Conservation (phyloP, 306 rosid species). For the Urtica urens region DNA sequence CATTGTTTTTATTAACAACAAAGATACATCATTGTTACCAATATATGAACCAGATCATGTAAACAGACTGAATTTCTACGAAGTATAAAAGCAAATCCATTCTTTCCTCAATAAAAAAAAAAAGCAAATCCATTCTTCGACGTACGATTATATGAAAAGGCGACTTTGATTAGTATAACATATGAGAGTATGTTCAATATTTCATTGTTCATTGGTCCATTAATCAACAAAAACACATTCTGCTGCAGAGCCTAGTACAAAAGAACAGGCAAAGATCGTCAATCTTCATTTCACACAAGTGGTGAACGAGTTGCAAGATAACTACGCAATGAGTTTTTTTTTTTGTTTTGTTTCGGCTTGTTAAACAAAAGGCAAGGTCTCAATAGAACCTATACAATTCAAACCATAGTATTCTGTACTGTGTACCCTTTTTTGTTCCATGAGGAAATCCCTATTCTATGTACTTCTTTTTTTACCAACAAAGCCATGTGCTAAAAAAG, state of each 20-base stretch:
- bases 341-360: no score
- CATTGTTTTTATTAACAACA: no score
- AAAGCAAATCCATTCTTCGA: no score
- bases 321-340: conserved; percentile 18
- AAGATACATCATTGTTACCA: no score
- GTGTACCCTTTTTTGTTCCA: conserved; percentile 12
- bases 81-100: no score
- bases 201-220: background rate
- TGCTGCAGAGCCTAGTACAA: no score
- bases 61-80: no score
- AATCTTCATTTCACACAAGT: conserved; percentile 17
- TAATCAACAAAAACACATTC: no score
- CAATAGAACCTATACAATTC: conserved; percentile 47
- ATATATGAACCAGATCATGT: no score
- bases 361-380: conserved; percentile 26
- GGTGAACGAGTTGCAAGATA: conserved; percentile 12
- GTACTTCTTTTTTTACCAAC: conserved; percentile 19
- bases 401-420: conserved; percentile 12
- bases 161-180: background rate
- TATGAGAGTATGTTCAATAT: background rate
- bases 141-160: background rate
- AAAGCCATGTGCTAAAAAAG: conserved; percentile 20
- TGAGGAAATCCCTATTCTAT: conserved; percentile 17
- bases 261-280: conserved; percentile 14
- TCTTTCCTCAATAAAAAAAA: no score